A percentile compares a stretch with the other conserved stretches of the same genome.
These are phyloP conservation scores for Durusdinium trenchii DNA, from an alignment of 73 alveolate species.

Conservation along the genomic window DNA sequence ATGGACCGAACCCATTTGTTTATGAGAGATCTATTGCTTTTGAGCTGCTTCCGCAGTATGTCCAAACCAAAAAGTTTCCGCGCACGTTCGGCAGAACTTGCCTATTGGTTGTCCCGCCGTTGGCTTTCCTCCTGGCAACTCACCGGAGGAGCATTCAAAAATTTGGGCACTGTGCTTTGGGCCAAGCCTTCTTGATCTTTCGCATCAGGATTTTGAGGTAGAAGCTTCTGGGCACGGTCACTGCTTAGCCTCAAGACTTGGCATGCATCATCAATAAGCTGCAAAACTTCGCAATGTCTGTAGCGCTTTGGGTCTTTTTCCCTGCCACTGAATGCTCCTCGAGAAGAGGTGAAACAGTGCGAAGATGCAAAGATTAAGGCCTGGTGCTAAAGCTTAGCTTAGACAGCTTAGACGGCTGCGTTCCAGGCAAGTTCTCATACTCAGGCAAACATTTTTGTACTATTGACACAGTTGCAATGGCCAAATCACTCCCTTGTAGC, in stretches of 20 bases:
- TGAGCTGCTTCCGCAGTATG: not conserved
- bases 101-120: not conserved
- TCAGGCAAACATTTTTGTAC: conserved; percentile 11
- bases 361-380: not conserved
- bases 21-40: not conserved
- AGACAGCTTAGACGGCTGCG: not conserved
- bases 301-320: not conserved
- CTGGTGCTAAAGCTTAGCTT: not conserved
- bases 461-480: conserved; percentile 1
- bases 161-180: not conserved
- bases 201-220: conserved; percentile 36
- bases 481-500: conserved; percentile 39
- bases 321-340: not conserved
- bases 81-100: not conserved
- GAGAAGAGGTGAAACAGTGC: not conserved
- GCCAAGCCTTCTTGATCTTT: not conserved
- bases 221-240: conserved; percentile 63
- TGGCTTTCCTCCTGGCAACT: not conserved
- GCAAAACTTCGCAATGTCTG: not conserved
- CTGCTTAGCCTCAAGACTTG: conserved; percentile 23
- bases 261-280: not conserved
- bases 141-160: not conserved
- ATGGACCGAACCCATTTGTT: not conserved
- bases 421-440: not conserved
- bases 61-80: not conserved